phyloP scores from a whole-genome alignment of 2,329 filamentous ascomycete species.

The Pseudophaeomoniella oleicola region DNA sequence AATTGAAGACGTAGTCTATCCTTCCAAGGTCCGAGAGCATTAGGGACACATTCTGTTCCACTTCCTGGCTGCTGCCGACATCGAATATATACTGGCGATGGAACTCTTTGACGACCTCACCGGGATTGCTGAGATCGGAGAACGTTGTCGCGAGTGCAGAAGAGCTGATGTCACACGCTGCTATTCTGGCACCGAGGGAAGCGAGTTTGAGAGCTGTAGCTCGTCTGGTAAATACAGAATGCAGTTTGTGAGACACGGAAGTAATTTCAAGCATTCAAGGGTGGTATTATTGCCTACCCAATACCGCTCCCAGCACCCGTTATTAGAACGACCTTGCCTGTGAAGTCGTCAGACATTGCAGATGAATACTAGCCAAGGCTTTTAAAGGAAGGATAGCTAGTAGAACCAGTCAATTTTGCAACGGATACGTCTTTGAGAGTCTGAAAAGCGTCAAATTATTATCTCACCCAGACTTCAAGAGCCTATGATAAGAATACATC shows the following conservation, averaged over 20 bases:
- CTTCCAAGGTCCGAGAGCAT: slow-evolving; percentile 11
- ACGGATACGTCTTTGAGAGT: too few species aligned
- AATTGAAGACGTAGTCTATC: slow-evolving; percentile 26
- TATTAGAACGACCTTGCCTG: slow-evolving; percentile 14
- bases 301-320: slow-evolving; percentile 17
- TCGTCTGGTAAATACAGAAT: slow-evolving; percentile 6
- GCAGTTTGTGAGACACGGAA: too few species aligned
- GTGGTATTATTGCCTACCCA: too few species aligned
- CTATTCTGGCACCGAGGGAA: slow-evolving; percentile 12
- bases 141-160: slow-evolving; percentile 13
- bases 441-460: too few species aligned
- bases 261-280: too few species aligned
- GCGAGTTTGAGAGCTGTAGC: slow-evolving; percentile 14
- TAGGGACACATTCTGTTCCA: slow-evolving; percentile 11
- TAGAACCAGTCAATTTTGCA: too few species aligned
- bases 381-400: too few species aligned
- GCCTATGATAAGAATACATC: too few species aligned
- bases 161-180: slow-evolving; percentile 15
- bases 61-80: slow-evolving; percentile 9
- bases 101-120: too few species aligned
- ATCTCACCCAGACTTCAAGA: too few species aligned
- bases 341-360: too few species aligned
- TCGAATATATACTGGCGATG: neutral
- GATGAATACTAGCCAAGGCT: too few species aligned
- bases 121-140: slow-evolving; percentile 6